Percentiles rank a stretch among this genome's conserved stretches.
Evolutionary conservation across 2,329 filamentous ascomycete species (phyloP).

Genomic region (Paradendryphiella salina): DNA sequence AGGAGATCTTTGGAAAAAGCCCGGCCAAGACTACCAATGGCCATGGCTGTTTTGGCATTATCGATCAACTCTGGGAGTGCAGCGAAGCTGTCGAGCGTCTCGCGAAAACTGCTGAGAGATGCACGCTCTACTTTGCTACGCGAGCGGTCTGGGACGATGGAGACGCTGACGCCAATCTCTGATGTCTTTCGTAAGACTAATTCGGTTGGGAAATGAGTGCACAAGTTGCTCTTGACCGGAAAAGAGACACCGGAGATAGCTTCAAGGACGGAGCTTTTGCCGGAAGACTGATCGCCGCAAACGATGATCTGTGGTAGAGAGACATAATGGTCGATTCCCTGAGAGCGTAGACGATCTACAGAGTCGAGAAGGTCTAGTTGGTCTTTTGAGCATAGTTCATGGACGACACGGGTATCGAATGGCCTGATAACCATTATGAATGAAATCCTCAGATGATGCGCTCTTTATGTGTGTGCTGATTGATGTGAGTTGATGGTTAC

Average conservation of each 20-base stretch:
- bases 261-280: slow-evolving; percentile 38
- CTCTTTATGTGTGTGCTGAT: background rate
- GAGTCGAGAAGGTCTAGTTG: no score
- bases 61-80: slow-evolving; percentile 55
- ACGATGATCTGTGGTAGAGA: slow-evolving; percentile 44
- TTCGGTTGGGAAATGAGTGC: slow-evolving; percentile 61
- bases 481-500: background rate
- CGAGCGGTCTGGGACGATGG: slow-evolving; percentile 13
- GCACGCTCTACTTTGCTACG: slow-evolving; percentile 29
- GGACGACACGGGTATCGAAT: background rate
- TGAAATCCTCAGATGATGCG: background rate
- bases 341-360: slow-evolving; percentile 54
- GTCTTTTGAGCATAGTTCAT: background rate
- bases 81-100: slow-evolving; percentile 33
- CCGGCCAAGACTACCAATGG: background rate
- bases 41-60: slow-evolving; percentile 41
- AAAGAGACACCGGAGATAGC: no score
- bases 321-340: slow-evolving; percentile 48
- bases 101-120: slow-evolving; percentile 43
- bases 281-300: slow-evolving; percentile 31
- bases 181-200: slow-evolving; percentile 49
- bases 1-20: slow-evolving; percentile 48
- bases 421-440: background rate
- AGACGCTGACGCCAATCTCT: background rate
- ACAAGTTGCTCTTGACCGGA: no score